Conservation (phyloP, 768 basidiomycete genomes). For the Suillus occidentalis region DNA sequence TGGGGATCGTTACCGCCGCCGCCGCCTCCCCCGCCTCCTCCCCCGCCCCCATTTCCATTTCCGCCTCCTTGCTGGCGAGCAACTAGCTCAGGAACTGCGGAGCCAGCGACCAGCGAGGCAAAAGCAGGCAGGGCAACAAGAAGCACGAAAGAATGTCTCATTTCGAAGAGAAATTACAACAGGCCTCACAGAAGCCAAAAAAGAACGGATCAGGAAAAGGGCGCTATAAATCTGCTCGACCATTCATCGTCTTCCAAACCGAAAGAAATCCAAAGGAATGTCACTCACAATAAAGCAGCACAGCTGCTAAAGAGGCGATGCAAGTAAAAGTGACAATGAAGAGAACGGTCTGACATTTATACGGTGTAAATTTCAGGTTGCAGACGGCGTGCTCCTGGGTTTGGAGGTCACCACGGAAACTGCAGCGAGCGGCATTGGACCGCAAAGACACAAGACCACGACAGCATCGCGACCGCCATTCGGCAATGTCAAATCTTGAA, state of each 20-base stretch:
- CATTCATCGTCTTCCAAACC: not conserved
- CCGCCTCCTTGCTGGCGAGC: slow-evolving; percentile 20
- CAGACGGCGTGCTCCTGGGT: not conserved
- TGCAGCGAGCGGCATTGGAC: not conserved
- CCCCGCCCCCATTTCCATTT: slow-evolving; percentile 8
- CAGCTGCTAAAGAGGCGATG: slow-evolving; percentile 46
- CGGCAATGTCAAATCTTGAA: slow-evolving; percentile 3
- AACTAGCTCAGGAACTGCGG: slow-evolving; percentile 25
- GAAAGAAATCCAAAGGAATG: not conserved
- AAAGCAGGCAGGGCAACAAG: slow-evolving; percentile 41
- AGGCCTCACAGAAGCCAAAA: slow-evolving; percentile 49
- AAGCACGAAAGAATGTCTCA: slow-evolving; percentile 49
- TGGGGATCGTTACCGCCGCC: slow-evolving; percentile 42
- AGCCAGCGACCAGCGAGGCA: slow-evolving; percentile 32
- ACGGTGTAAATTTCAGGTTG: slow-evolving; percentile 1
- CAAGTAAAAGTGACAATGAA: slow-evolving; percentile 18
- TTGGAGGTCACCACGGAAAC: slow-evolving; percentile 11
- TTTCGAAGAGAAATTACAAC: slow-evolving; percentile 33
- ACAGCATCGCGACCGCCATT: slow-evolving; percentile 10
- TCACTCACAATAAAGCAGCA: slow-evolving; percentile 39
- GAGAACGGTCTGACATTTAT: slow-evolving; percentile 11
- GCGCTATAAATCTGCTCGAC: slow-evolving; percentile 15
- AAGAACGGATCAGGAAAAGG: slow-evolving; percentile 35
- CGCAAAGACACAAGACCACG: slow-evolving; percentile 1
- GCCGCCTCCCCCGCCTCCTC: slow-evolving; percentile 10